Percentiles rank a stretch among this genome's conserved stretches.
These are phyloP conservation scores for Tricladium varicosporioides DNA, from an alignment of 2,329 filamentous ascomycete genomes.

Conservation along the genomic window DNA sequence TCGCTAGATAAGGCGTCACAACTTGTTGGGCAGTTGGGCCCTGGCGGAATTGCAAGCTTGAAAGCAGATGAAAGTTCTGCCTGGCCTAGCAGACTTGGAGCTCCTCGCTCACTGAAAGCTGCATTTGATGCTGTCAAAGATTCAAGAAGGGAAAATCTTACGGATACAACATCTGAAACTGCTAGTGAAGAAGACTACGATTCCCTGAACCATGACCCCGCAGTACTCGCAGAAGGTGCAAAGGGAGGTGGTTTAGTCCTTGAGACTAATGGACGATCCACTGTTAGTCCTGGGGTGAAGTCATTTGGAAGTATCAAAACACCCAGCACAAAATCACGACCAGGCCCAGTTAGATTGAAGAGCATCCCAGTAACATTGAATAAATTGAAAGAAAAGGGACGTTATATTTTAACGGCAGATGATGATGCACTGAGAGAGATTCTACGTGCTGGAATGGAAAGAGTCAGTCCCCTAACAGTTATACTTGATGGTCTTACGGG, in stretches of 20 bases:
- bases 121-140: slow-evolving; percentile 21
- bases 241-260: slow-evolving; percentile 35
- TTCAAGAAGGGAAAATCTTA: slow-evolving; percentile 10
- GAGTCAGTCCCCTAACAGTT: slow-evolving; percentile 14
- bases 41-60: slow-evolving; percentile 24
- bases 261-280: slow-evolving; percentile 16
- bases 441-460: slow-evolving; percentile 25
- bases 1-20: slow-evolving; percentile 20
- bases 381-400: slow-evolving; percentile 28
- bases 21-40: slow-evolving; percentile 21
- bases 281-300: slow-evolving; percentile 11
- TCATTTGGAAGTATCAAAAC: slow-evolving; percentile 22
- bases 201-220: slow-evolving; percentile 27
- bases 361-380: slow-evolving; percentile 31
- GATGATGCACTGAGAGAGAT: slow-evolving; percentile 29
- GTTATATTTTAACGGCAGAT: slow-evolving; percentile 30
- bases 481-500: not conserved
- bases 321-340: slow-evolving; percentile 9
- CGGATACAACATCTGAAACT: slow-evolving; percentile 24
- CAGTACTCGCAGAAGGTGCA: slow-evolving; percentile 31
- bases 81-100: slow-evolving; percentile 7
- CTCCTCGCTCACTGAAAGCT: slow-evolving; percentile 27
- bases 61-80: slow-evolving; percentile 11
- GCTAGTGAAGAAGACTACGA: slow-evolving; percentile 34
- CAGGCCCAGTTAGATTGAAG: slow-evolving; percentile 20